phyloP scores from a whole-genome alignment of 2,329 filamentous ascomycete species.

The Paramyrothecium sp. region DNA sequence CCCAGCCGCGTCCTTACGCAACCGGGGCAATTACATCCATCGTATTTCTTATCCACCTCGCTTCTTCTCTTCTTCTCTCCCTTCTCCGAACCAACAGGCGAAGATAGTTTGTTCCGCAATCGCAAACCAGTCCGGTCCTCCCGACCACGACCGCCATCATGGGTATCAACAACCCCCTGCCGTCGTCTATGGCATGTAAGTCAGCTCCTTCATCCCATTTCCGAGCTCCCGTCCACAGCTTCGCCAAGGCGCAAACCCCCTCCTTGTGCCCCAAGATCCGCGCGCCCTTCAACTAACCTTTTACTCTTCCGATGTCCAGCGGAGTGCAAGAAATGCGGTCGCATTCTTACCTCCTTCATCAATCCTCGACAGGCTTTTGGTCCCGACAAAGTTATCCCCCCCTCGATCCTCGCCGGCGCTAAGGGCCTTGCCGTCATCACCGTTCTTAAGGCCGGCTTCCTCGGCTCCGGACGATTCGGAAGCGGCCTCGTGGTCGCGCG shows the following conservation, averaged over 20 bases:
- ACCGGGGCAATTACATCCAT: neutral
- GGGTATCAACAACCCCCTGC: constrained; percentile 66
- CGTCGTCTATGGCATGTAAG: constrained; percentile 68
- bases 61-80: neutral
- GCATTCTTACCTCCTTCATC: constrained; percentile 92
- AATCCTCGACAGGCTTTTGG: constrained; percentile 92
- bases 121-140: neutral
- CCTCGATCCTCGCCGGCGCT: constrained; percentile 82
- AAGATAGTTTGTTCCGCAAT: constrained; percentile 2
- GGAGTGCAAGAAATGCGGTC: constrained; percentile 96
- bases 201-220: constrained; percentile 15
- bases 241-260: neutral
- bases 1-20: neutral
- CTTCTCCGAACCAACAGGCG: neutral
- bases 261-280: constrained; percentile 4
- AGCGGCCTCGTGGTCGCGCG: constrained; percentile 80
- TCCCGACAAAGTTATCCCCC: constrained; percentile 95
- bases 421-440: constrained; percentile 89
- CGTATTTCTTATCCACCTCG: neutral
- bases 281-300: constrained; percentile 8
- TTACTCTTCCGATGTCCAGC: constrained; percentile 49
- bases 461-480: constrained; percentile 78
- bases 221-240: constrained; percentile 10
- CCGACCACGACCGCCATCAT: constrained; percentile 31
- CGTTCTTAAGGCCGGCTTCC: constrained; percentile 83